These are phyloP conservation scores for Fonsecaea nubica DNA, from an alignment of 2,329 filamentous ascomycete genomes.

Conservation along the genomic window DNA sequence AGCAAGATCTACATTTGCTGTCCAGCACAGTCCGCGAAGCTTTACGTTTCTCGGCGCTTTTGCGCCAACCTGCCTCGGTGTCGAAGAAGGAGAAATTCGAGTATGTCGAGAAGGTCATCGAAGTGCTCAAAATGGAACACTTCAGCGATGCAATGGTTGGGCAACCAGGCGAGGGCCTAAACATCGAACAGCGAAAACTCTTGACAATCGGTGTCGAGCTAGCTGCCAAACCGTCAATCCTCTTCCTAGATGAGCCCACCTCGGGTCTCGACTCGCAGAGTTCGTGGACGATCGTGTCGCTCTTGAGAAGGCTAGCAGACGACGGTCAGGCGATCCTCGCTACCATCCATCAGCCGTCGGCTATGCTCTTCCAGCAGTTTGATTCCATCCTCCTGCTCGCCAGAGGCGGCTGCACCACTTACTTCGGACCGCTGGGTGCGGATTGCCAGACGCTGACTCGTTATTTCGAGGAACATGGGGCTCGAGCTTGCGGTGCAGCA, in stretches of 20 bases:
- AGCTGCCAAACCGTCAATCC: constrained; percentile 82
- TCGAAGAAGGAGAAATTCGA: constrained; percentile 75
- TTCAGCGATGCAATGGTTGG: constrained; percentile 89
- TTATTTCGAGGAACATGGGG: constrained; percentile 71
- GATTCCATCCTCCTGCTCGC: constrained; percentile 68
- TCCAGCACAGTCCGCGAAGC: constrained; percentile 72
- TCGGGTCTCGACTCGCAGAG: constrained; percentile 90
- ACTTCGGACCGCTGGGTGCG: constrained; percentile 69
- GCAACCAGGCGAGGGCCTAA: constrained; percentile 77
- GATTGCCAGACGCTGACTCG: constrained; percentile 62
- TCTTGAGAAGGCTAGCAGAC: constrained; percentile 85
- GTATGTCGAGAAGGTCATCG: constrained; percentile 87
- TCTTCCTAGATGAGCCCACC: constrained; percentile 92
- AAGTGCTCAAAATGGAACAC: constrained; percentile 83
- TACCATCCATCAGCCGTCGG: constrained; percentile 92
- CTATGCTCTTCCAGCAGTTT: constrained; percentile 86
- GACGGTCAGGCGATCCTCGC: constrained; percentile 87
- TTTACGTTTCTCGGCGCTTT: constrained; percentile 79
- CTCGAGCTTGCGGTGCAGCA: constrained; percentile 60
- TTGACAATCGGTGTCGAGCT: constrained; percentile 93
- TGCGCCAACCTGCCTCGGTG: constrained; percentile 79
- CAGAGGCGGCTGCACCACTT: constrained; percentile 69
- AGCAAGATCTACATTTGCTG: constrained; percentile 34
- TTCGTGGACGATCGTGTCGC: constrained; percentile 83
- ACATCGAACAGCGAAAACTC: constrained; percentile 69